A percentile compares a stretch with the other conserved stretches of the same genome.
Evolutionary conservation across 495 filamentous ascomycete genomes (phyloP).

Genomic region (Aspergillus sclerotioniger): DNA sequence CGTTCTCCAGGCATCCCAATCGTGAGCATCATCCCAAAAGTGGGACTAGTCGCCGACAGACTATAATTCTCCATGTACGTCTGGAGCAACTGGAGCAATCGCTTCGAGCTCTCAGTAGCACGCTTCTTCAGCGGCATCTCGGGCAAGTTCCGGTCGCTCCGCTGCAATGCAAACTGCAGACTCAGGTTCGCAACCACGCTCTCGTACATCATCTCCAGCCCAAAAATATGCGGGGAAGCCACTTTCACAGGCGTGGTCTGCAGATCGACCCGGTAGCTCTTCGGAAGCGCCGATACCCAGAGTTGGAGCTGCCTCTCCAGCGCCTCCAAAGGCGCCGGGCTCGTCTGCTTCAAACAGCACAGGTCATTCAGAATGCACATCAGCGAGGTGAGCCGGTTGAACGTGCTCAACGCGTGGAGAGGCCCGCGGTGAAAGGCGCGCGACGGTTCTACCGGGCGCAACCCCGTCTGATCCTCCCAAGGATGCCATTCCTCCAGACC

Average conservation of each 20-base stretch:
- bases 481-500: conserved; percentile 71
- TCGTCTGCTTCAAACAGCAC: conserved; percentile 30
- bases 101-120: conserved; percentile 34
- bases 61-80: conserved; percentile 41
- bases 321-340: conserved; percentile 32
- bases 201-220: conserved; percentile 40
- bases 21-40: conserved; percentile 35
- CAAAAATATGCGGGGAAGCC: conserved; percentile 41
- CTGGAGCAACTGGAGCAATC: conserved; percentile 34
- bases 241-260: conserved; percentile 25
- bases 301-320: conserved; percentile 38
- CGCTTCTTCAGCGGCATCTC: conserved; percentile 25
- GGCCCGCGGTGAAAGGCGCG: conserved; percentile 48
- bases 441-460: conserved; percentile 31
- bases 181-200: conserved; percentile 30
- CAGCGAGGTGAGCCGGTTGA: conserved; percentile 54
- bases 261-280: conserved; percentile 35
- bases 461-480: conserved; percentile 52
- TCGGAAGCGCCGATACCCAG: conserved; percentile 35
- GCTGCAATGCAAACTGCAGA: conserved; percentile 30
- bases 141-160: conserved; percentile 24
- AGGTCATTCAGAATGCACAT: conserved; percentile 44
- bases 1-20: conserved; percentile 17
- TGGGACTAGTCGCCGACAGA: conserved; percentile 35
- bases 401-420: conserved; percentile 56